phyloP scores from a whole-genome alignment of 768 basidiomycete species.

The Suillus alpinus region DNA sequence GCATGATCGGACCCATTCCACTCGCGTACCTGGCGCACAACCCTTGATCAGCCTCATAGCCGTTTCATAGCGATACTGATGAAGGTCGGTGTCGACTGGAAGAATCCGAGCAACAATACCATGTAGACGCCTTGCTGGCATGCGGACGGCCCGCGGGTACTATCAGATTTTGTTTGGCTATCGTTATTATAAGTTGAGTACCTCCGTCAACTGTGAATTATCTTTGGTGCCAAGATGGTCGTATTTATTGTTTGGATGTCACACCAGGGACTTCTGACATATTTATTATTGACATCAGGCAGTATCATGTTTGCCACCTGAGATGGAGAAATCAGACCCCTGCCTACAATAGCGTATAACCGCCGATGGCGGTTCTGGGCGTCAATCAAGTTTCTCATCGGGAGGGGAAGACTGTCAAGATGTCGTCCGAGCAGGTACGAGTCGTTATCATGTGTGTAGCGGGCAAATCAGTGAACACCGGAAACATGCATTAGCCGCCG shows the following conservation, averaged over 20 bases:
- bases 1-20: constrained; percentile 7
- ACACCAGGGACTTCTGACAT: neutral
- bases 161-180: neutral
- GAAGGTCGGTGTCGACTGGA: constrained; percentile 7
- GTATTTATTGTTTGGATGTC: neutral
- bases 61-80: neutral
- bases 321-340: too few species aligned
- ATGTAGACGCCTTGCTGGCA: neutral
- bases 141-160: neutral
- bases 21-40: neutral
- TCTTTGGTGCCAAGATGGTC: neutral
- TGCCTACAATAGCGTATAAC: too few species aligned
- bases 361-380: neutral
- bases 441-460: neutral
- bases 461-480: neutral
- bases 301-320: neutral
- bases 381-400: neutral
- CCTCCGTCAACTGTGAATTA: neutral
- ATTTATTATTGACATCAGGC: neutral
- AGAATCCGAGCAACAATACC: neutral
- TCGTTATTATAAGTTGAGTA: neutral
- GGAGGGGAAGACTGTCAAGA: too few species aligned
- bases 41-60: neutral
- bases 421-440: neutral
- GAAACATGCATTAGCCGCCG: neutral